Evolutionary conservation across 441 rosid genomes (phyloP), one percentile per base, ranked within the genome.

Genomic region (Sinapis alba): DNA sequence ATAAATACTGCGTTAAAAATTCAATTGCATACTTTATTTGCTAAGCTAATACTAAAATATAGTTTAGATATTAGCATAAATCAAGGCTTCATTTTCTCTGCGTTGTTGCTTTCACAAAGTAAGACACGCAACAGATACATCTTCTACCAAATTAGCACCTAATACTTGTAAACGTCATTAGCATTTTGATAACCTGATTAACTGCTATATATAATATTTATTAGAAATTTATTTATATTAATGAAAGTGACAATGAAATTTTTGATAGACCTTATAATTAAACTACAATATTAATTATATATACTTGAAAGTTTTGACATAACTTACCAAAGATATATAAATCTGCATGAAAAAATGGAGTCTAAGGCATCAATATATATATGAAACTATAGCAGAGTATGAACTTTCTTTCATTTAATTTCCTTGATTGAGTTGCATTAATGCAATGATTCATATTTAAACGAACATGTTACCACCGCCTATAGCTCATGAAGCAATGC

Each of bases 101-200:
- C 78, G 62, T 72, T 78, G 62, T 68, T 72, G 70, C 78, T 67
- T 72, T 72, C 56, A 62, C 71, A 18, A 56, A 68, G 34, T 66
- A 4, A n/a, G 45, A 71, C 77, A 72, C 77, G 70, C 77, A 43
- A 72, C 70, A 41, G 5, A 36, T 66, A 51, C 66, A 45, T 76
- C 67, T 51, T 47, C 77, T 72, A 78, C 81, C 73, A 67, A 78
- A 78, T 72, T 41, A 78, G 43, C 77, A 78, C 73, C 77, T 72
- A 78, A 16, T 36, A 61, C 57, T 34, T 77, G n/a, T 23, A 65
- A 77, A 71, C 76, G 71, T 41, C 19, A 65, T 47, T 36, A 66
- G 65, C 77, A 78, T 71, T 67, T 67, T 61, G 13, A 30, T 53
- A 24, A 28, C 13, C 21, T 47, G 50, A 27, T 34, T 71, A 18